phyloP scores from a whole-genome alignment of 345 rosid species.

The Ceriops zippeliana region DNA sequence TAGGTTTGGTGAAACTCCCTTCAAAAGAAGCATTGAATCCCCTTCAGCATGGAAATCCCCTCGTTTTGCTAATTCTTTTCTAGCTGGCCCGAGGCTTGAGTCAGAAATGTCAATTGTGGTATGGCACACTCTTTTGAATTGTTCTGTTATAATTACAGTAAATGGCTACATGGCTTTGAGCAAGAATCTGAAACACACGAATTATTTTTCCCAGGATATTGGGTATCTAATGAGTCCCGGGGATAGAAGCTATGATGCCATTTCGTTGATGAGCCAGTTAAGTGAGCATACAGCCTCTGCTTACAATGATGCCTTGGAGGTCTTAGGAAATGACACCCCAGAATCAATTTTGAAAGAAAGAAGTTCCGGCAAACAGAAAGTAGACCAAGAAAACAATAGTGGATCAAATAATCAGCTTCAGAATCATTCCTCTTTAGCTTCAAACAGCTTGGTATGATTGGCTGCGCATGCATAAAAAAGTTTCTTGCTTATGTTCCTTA shows the following conservation, averaged over 20 bases:
- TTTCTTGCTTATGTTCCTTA: no score
- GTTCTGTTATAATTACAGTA: not conserved
- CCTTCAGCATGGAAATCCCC: slow-evolving; percentile 99
- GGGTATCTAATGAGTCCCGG: slow-evolving; percentile 87
- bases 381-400: slow-evolving; percentile 43
- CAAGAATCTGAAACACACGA: not conserved
- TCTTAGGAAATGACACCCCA: slow-evolving; percentile 73
- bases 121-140: slow-evolving; percentile 2
- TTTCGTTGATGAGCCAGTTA: slow-evolving; percentile 83
- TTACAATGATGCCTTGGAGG: slow-evolving; percentile 88
- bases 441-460: slow-evolving; percentile 38
- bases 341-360: slow-evolving; percentile 47
- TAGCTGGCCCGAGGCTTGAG: slow-evolving; percentile 73
- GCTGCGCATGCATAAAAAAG: not conserved
- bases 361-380: slow-evolving; percentile 26
- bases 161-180: not conserved
- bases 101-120: slow-evolving; percentile 93
- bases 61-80: slow-evolving; percentile 72
- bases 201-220: slow-evolving; percentile 61
- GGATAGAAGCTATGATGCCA: slow-evolving; percentile 83
- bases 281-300: slow-evolving; percentile 81
- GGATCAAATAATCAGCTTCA: slow-evolving; percentile 27
- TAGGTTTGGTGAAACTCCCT: slow-evolving; percentile 90
- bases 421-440: slow-evolving; percentile 24
- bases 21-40: slow-evolving; percentile 78